A percentile compares a stretch with the other conserved stretches of the same genome.
Evolutionary conservation across 371 early-diverging fungal genomes (phyloP).

Genomic region (Coemansia sp.): DNA sequence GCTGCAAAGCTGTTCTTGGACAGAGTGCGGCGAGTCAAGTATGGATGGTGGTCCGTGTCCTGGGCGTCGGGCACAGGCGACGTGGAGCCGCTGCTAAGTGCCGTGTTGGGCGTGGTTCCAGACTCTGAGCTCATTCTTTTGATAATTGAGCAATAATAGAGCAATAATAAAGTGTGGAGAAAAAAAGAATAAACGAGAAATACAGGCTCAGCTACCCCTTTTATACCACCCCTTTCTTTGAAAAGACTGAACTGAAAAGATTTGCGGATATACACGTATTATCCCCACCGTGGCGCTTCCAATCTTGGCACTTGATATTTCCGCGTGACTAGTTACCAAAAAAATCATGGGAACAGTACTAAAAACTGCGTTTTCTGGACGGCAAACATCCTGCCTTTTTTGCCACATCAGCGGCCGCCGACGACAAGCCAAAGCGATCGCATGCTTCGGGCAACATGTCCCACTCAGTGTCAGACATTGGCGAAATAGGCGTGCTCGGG

Average conservation of each 20-base stretch:
- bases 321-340: no score
- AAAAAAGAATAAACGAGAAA: no score
- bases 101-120: neutral
- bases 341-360: no score
- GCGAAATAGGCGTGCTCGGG: neutral
- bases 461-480: conserved; percentile 9
- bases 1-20: conserved; percentile 40
- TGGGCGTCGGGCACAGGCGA: neutral
- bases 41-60: conserved; percentile 14
- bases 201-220: no score
- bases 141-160: neutral
- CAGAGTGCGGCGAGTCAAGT: conserved; percentile 24
- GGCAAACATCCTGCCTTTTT: neutral
- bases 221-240: no score
- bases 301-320: no score
- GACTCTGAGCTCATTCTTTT: neutral
- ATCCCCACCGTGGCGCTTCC: no score
- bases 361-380: neutral
- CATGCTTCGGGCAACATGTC: conserved; percentile 12
- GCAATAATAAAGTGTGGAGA: no score
- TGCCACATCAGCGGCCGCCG: conserved; percentile 1
- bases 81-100: neutral
- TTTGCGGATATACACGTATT: no score
- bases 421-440: conserved; percentile 6
- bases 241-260: no score